Evolutionary conservation across 495 filamentous ascomycete genomes (phyloP), one percentile per base, ranked within the genome.

Genomic region (Aspergillus coremiiformis): DNA sequence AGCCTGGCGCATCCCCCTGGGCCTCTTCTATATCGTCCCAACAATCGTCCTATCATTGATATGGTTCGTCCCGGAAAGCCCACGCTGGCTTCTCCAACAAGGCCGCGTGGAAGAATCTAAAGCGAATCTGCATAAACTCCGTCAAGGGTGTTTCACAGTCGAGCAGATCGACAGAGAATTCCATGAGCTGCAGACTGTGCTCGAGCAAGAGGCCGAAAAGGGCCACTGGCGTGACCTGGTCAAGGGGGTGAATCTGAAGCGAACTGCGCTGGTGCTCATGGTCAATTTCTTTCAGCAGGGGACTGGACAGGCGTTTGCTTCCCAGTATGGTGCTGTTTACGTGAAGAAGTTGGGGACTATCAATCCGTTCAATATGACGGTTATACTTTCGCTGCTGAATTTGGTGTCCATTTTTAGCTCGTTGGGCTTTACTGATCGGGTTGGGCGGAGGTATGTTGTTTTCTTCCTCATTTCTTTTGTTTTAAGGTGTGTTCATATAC

Each of bases 231-330:
- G 17, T 9, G 52, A 54, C 12, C 45, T 54, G 1, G 47, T 49
- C 26, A 47, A 27, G 10, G 32, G 23, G 15, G 35, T 33, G 0
- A 51, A 51, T 30, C 26, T 39, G 32, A 35, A 43, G 42, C 47
- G 53, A 4, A 56, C 53, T 6, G 26, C 46, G n/a, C 26, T 56
- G 1, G 53, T 51, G n/a, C 30, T 33, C 26, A 47, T 47, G 7
- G 48, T 45, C 30, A 56, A 51, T 33, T 56, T 56, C 35, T 56
- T 56, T 21, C 47, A 56, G 33, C 53, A 56, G 29, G 42, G 42
- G 2, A 51, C 53, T 27, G 53, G 53, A 1, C 53, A 56, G 45
- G 47, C 53, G 17, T 56, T 56, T 21, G 12, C 43, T 0, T 51
- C 47, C 10, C 53, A 56, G 43, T 52, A 56, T 39, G 49, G 54